Conservation (phyloP, 2,329 filamentous ascomycete genomes). For the Xylaria polymorpha region DNA sequence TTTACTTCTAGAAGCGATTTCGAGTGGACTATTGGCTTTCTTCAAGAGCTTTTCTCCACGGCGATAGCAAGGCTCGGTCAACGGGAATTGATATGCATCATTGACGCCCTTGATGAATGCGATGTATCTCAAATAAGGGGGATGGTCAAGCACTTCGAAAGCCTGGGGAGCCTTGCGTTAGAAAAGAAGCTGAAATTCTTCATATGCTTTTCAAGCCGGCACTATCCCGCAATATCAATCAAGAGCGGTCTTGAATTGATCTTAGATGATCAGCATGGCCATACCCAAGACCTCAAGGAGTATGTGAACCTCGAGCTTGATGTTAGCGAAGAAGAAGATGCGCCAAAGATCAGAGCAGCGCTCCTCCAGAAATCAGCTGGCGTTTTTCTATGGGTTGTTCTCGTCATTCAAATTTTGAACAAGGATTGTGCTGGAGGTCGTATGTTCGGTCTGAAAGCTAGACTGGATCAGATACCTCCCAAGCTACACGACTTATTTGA, state of each 20-base stretch:
- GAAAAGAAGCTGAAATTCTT: constrained; percentile 42
- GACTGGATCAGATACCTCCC: constrained; percentile 12
- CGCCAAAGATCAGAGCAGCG: not conserved
- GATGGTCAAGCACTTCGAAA: constrained; percentile 59
- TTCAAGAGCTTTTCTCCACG: constrained; percentile 23
- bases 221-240: constrained; percentile 51
- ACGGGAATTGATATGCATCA: constrained; percentile 35
- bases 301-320: constrained; percentile 7
- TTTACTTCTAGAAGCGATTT: not conserved
- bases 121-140: constrained; percentile 55
- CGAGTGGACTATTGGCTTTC: constrained; percentile 5
- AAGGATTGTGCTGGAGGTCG: constrained; percentile 14
- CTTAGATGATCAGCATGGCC: constrained; percentile 18
- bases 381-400: constrained; percentile 31
- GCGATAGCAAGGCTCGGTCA: constrained; percentile 36
- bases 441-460: not conserved
- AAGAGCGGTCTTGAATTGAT: not conserved
- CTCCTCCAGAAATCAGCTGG: constrained; percentile 23
- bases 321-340: not conserved
- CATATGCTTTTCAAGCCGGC: constrained; percentile 58
- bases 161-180: constrained; percentile 49
- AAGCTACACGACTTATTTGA: constrained; percentile 17
- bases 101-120: constrained; percentile 61
- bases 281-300: constrained; percentile 7
- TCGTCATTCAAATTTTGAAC: constrained; percentile 26